Base-by-base conservation (phyloP, 805 yeast species). In the Lachancea waltii region DNA sequence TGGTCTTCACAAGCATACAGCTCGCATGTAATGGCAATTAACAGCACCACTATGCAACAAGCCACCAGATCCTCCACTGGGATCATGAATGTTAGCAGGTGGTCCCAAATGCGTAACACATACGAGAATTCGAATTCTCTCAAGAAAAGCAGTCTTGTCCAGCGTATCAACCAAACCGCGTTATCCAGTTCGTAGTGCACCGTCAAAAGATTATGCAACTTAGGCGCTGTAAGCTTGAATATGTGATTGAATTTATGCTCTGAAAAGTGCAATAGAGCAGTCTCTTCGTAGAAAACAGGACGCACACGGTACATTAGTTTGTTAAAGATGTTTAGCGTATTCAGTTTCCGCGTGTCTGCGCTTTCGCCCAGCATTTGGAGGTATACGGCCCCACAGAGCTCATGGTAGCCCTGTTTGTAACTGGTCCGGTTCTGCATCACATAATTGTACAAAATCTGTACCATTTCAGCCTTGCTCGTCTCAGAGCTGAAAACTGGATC, bases 361-460 rank as follows among this genome's bases (percentile, higher is more conserved):
- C 34, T 35, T 22, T 33, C 25, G 23, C 20, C 22, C 35, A 30
- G 25, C 40, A 31, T 35, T 33, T 57, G 59, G 35, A 56, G 25
- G 35, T 50, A 58, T 7, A 58, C 46, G 24, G 52, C 36, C 8
- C 56, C 58, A 16, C 58, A 45, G 8, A 58, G 30, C 37, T 58
- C 63, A 36, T 58, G 63, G 37, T 47, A 57, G 1, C 63, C 63
- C 37, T 58, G 63, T 35, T 49, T 56, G 42, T 58, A 58, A 30
- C 35, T 45, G 14, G 31, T 31, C 7, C 38, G 33, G 16, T 36
- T 42, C 28, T 27, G 23, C 23, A 20, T 28, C n/a, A 50, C 40
- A 36, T 51, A 56, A 40, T 48, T 50, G 38, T 50, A 50, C 35
- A 58, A 15, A 7, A 58, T 44, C 35, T 48, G 50, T 24, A 52